phyloP scores from a whole-genome alignment of 805 yeast genomes.

The Lachancea quebecensis region DNA sequence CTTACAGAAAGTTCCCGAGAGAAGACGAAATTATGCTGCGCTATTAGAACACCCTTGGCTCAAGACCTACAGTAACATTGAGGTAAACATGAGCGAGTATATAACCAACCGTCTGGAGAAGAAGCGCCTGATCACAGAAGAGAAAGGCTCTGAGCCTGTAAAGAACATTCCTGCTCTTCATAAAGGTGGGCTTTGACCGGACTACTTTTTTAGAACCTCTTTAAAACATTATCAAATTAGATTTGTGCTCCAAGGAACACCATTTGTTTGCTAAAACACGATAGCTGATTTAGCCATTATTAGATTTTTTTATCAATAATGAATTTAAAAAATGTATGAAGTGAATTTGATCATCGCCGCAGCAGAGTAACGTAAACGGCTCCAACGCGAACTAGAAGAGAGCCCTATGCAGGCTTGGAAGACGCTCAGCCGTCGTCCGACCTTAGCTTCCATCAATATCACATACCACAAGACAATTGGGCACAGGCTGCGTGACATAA shows the following conservation, averaged over 20 bases:
- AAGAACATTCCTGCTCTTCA: slow-evolving; percentile 32
- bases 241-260: no score
- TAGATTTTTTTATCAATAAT: no score
- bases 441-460: slow-evolving; percentile 17
- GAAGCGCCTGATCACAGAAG: slow-evolving; percentile 21
- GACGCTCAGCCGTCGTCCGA: slow-evolving; percentile 23
- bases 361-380: no score
- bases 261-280: no score
- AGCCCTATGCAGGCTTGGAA: slow-evolving; percentile 8
- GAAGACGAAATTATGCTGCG: slow-evolving; percentile 73
- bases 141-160: slow-evolving; percentile 24
- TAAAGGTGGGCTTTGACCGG: slow-evolving; percentile 29
- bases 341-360: no score
- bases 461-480: slow-evolving; percentile 33
- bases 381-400: not conserved
- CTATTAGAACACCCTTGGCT: slow-evolving; percentile 84
- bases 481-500: slow-evolving; percentile 34
- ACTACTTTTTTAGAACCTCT: not conserved
- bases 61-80: slow-evolving; percentile 39
- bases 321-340: no score
- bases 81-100: slow-evolving; percentile 32
- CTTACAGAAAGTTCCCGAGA: slow-evolving; percentile 70
- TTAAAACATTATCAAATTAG: no score
- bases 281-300: no score
- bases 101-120: slow-evolving; percentile 33